Percentiles rank a stretch among this genome's conserved stretches.
Conservation (phyloP, 2,329 filamentous ascomycete genomes). For the Fusarium albosuccineum region DNA sequence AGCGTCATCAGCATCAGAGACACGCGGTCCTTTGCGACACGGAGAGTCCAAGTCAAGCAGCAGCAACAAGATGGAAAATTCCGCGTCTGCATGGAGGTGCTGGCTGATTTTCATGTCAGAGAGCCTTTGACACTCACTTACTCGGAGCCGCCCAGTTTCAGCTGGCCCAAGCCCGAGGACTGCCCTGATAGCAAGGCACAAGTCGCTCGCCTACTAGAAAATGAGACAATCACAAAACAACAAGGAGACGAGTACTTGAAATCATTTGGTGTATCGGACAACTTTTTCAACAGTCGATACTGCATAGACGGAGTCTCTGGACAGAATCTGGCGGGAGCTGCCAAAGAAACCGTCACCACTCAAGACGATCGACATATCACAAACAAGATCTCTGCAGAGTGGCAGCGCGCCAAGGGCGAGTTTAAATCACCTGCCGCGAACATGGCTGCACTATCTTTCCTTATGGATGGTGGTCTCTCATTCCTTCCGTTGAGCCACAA, state of each 20-base stretch:
- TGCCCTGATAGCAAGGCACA: constrained; percentile 32
- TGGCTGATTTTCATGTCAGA: constrained; percentile 61
- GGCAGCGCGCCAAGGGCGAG: constrained; percentile 48
- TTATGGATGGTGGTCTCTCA: constrained; percentile 59
- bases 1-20: constrained; percentile 55
- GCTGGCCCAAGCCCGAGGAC: constrained; percentile 49
- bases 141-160: constrained; percentile 50
- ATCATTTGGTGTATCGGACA: constrained; percentile 47
- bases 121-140: constrained; percentile 56
- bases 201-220: constrained; percentile 29
- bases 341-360: constrained; percentile 56
- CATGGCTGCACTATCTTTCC: constrained; percentile 55
- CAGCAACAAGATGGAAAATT: constrained; percentile 50
- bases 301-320: constrained; percentile 56
- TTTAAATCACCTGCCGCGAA: constrained; percentile 50
- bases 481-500: constrained; percentile 60
- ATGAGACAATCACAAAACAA: constrained; percentile 44
- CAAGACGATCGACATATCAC: constrained; percentile 50
- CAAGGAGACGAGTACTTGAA: constrained; percentile 39
- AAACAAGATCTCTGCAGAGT: constrained; percentile 57
- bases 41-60: constrained; percentile 60
- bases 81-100: constrained; percentile 57
- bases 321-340: constrained; percentile 59
- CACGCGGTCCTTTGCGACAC: constrained; percentile 62
- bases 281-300: constrained; percentile 53